Percentiles rank a stretch among this genome's conserved stretches.
These are phyloP conservation scores for Urtica urens DNA, from an alignment of 306 rosid genomes.

Conservation along the genomic window DNA sequence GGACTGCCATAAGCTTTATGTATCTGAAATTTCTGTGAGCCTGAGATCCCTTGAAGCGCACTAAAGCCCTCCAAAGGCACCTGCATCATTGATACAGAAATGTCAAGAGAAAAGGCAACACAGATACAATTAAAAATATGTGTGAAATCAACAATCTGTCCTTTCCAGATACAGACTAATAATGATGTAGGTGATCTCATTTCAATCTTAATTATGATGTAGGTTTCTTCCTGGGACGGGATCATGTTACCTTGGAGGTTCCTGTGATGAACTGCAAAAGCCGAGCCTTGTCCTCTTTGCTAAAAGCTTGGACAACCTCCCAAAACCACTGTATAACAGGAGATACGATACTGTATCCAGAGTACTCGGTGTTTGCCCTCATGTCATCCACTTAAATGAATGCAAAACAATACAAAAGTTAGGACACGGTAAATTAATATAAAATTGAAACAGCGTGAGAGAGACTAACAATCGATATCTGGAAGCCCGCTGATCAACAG, in stretches of 20 bases:
- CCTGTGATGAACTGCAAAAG: slow-evolving; percentile 97
- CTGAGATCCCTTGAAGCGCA: slow-evolving; percentile 98
- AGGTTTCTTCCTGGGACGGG: no score
- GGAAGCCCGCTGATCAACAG: slow-evolving; percentile 93
- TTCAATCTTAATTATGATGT: background rate
- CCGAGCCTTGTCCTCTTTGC: slow-evolving; percentile 97
- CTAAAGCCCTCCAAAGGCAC: slow-evolving; percentile 99
- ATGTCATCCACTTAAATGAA: slow-evolving; percentile 80
- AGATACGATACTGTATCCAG: slow-evolving; percentile 79
- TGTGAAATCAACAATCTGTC: no score
- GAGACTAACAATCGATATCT: slow-evolving; percentile 77
- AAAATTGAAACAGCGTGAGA: background rate
- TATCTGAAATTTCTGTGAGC: slow-evolving; percentile 95
- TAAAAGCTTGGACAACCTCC: slow-evolving; percentile 87
- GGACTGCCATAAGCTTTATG: slow-evolving; percentile 98
- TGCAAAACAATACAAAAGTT: slow-evolving; percentile 1
- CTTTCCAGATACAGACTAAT: background rate
- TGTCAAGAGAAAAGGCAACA: slow-evolving; percentile 1
- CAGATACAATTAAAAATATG: background rate
- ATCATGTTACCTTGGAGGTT: slow-evolving; percentile 73
- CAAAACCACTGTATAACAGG: slow-evolving; percentile 92
- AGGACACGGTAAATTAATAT: background rate
- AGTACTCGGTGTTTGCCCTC: slow-evolving; percentile 93
- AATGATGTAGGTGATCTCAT: no score
- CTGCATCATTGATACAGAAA: slow-evolving; percentile 30